Percentiles rank a stretch among this genome's conserved stretches.
phyloP scores from a whole-genome alignment of 2,329 filamentous ascomycete genomes.

The Trichoderma pleuroti region DNA sequence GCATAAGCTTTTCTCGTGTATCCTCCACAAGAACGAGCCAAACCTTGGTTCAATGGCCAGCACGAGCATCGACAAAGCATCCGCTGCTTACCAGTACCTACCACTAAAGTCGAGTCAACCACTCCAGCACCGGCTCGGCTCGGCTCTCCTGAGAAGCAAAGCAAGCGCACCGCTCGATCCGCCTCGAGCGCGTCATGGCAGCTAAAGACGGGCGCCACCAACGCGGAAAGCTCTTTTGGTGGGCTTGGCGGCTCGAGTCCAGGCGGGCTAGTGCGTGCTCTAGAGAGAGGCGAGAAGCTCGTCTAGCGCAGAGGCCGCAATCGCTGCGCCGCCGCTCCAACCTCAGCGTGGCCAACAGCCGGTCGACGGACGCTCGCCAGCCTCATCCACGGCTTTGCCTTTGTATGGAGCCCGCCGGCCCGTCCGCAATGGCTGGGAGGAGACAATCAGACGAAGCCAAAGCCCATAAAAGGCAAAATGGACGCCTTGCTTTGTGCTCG shows the following conservation, averaged over 20 bases:
- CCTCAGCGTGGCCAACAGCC: slow-evolving; percentile 1
- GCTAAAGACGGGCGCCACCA: not conserved
- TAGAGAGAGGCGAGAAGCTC: not conserved
- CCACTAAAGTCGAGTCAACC: too few species aligned
- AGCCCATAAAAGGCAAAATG: not conserved
- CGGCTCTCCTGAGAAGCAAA: not conserved
- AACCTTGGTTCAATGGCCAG: not conserved
- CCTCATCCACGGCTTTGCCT: not conserved
- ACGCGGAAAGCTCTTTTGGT: not conserved
- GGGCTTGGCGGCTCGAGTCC: not conserved
- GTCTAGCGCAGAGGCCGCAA: not conserved
- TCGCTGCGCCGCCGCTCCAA: slow-evolving; percentile 12
- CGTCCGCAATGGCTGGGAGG: not conserved
- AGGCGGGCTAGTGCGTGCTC: not conserved
- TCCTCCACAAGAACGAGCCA: not conserved
- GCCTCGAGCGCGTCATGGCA: not conserved
- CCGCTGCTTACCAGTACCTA: too few species aligned
- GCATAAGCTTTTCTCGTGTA: not conserved
- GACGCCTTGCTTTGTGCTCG: not conserved
- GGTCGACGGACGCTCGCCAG: not conserved
- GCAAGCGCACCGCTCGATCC: slow-evolving; percentile 8
- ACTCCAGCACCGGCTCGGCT: too few species aligned
- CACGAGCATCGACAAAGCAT: too few species aligned
- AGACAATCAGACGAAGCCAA: not conserved
- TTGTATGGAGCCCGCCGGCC: slow-evolving; percentile 6